Conservation (phyloP, 1,139 yeast species). For the Suhomyces choctaworum region DNA sequence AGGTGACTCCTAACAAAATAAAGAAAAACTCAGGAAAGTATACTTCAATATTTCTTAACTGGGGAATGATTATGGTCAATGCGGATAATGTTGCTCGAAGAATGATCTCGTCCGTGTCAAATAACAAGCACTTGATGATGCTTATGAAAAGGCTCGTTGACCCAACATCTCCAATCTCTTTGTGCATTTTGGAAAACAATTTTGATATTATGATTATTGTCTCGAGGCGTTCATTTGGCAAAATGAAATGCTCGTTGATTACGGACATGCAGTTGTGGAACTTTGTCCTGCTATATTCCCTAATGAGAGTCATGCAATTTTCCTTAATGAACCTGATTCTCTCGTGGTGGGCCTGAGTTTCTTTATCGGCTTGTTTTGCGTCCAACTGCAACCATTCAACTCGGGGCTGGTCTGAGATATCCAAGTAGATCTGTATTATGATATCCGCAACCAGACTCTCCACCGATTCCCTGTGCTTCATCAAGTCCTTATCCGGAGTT, state of each 20-base stretch:
- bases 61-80: slow-evolving; percentile 57
- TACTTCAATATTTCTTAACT: slow-evolving; percentile 35
- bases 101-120: slow-evolving; percentile 46
- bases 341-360: slow-evolving; percentile 44
- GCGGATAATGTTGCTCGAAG: slow-evolving; percentile 45
- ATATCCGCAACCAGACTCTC: slow-evolving; percentile 29
- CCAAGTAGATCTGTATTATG: slow-evolving; percentile 35
- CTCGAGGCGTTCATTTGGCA: slow-evolving; percentile 34
- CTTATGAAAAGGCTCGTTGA: not conserved
- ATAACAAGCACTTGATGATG: slow-evolving; percentile 41
- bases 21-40: slow-evolving; percentile 47
- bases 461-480: slow-evolving; percentile 23
- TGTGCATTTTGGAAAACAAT: slow-evolving; percentile 20
- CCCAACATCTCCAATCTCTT: not conserved
- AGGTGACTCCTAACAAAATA: slow-evolving; percentile 43
- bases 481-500: slow-evolving; percentile 30
- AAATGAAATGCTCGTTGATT: slow-evolving; percentile 33
- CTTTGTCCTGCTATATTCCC: slow-evolving; percentile 39
- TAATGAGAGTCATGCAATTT: slow-evolving; percentile 43
- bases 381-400: slow-evolving; percentile 17
- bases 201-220: slow-evolving; percentile 35
- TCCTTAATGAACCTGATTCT: slow-evolving; percentile 48
- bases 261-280: slow-evolving; percentile 35
- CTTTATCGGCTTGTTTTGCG: slow-evolving; percentile 20
- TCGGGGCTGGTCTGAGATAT: slow-evolving; percentile 13